Base-by-base conservation (phyloP, 257 asterid species). In the Knoxia roxburghii region DNA sequence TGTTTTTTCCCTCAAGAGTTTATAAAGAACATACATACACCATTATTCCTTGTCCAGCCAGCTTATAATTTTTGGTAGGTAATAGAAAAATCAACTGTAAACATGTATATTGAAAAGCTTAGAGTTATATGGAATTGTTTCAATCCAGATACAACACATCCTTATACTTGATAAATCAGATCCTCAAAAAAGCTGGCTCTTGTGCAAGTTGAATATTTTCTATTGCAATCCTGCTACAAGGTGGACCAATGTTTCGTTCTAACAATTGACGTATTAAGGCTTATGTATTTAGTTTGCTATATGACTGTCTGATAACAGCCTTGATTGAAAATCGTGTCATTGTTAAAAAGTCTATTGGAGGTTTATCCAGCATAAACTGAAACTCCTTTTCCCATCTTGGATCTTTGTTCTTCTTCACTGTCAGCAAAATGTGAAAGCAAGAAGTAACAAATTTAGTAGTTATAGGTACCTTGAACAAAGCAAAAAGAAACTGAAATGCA, bases 371-470 rank as follows among this genome's bases (percentile, higher is more conserved):
- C 73, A 71, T 78, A 77, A 90, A 94, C 75, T 84, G 89, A 68
- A 90, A 90, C 81, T 88, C 96, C 73, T 94, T 96, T 24, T 81
- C 96, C 97, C 97, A 94, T 78, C 98, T 90, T 37, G 99, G 98
- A 79, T 94, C 97, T 73, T 96, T 85, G 53, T 67, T 88, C 68
- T 84, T 90, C 89, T 94, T 94, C 82, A 94, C 79, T 48, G 65
- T 46, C 99, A 90, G 73, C 27, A 68, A 61, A 41, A 43, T 65
- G 24, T 43, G 26, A 61, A 41, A 52, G 37, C 46, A 2, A 40
- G 46, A 0, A 1, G 37, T 2, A 17, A 49, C 5, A 50, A 33
- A 20, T 21, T 23, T 12, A 4, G 48, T 11, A 65, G 46, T 58
- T 41, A 18, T 4, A 55, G 12, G 5, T 6, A 20, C n/a, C 40